Evolutionary conservation across 345 rosid species (phyloP).

Genomic region (Pugionium cornutum): DNA sequence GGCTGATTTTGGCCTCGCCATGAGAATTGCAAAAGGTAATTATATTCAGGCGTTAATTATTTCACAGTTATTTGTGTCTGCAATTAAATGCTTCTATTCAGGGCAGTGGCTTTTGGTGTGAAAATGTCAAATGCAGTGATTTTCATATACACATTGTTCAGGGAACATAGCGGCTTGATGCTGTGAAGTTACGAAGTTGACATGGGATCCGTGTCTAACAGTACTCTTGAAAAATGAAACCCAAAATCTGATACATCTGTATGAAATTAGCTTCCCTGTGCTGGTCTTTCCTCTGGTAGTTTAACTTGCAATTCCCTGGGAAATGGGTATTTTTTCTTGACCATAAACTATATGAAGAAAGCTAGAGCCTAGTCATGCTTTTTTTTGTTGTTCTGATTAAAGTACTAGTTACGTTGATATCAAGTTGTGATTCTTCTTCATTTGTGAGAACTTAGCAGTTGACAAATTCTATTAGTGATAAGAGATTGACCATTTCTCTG

Average conservation of each 20-base stretch:
- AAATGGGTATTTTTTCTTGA: slow-evolving; percentile 1
- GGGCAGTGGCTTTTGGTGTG: not conserved
- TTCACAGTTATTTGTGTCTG: not conserved
- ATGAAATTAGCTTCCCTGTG: not conserved
- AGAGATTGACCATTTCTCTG: slow-evolving; percentile 17
- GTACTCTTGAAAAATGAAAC: slow-evolving; percentile 1
- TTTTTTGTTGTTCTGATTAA: slow-evolving; percentile 20
- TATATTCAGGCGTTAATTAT: not conserved
- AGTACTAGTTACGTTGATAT: slow-evolving; percentile 6
- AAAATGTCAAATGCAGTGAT: slow-evolving; percentile 26
- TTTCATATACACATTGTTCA: slow-evolving; percentile 10
- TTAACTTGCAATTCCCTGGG: not conserved
- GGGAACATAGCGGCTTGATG: slow-evolving; percentile 3
- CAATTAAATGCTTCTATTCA: not conserved
- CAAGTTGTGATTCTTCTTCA: slow-evolving; percentile 5
- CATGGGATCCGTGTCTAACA: slow-evolving; percentile 10
- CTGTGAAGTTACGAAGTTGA: slow-evolving; percentile 3
- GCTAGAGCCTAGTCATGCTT: slow-evolving; percentile 15
- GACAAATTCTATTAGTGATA: slow-evolving; percentile 16
- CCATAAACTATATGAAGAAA: not conserved
- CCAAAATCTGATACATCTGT: not conserved
- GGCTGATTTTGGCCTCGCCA: slow-evolving; percentile 95
- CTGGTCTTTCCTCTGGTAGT: slow-evolving; percentile 2
- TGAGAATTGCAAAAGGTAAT: slow-evolving; percentile 86
- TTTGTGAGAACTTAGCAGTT: not conserved